Percentiles rank a stretch among this genome's conserved stretches.
These are phyloP conservation scores for Conoideocrella luteorostrata DNA, from an alignment of 2,329 filamentous ascomycete genomes.

Conservation along the genomic window DNA sequence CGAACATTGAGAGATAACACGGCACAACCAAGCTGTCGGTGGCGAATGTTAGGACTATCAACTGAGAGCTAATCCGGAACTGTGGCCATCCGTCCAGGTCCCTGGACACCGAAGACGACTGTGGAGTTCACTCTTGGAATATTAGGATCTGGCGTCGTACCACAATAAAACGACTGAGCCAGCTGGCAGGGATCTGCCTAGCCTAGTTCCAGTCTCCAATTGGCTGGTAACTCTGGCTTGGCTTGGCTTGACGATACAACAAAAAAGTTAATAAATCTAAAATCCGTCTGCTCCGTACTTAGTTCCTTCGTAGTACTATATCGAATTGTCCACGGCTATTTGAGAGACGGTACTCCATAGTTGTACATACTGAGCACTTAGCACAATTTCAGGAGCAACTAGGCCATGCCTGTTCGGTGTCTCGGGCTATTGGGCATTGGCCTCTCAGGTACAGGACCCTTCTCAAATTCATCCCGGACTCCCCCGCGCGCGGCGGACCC, in stretches of 20 bases:
- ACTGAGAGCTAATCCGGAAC: neutral
- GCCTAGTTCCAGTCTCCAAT: neutral
- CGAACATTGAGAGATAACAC: neutral
- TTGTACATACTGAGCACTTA: too few species aligned
- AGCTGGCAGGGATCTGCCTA: neutral
- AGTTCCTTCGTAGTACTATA: too few species aligned
- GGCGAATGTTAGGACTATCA: slow-evolving; percentile 1
- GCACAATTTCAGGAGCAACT: too few species aligned
- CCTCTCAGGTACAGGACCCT: neutral
- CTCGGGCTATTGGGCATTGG: neutral
- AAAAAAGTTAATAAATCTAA: too few species aligned
- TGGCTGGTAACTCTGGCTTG: too few species aligned
- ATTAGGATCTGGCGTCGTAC: too few species aligned
- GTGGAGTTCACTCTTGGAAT: neutral
- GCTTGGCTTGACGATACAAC: too few species aligned
- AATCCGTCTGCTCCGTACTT: too few species aligned
- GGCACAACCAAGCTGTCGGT: slow-evolving; percentile 10
- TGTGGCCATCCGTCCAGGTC: neutral
- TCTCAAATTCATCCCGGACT: neutral
- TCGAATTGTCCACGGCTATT: too few species aligned
- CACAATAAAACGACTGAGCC: neutral
- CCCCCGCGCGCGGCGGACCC: neutral
- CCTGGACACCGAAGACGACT: neutral
- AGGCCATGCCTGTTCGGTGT: too few species aligned
- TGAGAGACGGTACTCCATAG: too few species aligned